Conservation (phyloP, 768 basidiomycete species). For the Amanita jacksonii region DNA sequence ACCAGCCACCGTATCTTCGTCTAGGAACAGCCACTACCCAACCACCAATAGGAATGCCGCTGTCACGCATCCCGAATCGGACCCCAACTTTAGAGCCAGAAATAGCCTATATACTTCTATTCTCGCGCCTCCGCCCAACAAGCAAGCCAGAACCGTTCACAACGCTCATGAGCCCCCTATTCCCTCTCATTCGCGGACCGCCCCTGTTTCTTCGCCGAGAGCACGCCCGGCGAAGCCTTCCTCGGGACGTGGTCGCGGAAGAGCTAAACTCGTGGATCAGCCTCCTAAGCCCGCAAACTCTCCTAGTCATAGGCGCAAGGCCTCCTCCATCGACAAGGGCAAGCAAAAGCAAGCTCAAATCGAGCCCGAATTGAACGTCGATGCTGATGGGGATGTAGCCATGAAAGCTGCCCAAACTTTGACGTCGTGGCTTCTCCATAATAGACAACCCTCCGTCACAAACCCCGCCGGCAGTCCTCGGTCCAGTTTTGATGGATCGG, state of each 20-base stretch:
- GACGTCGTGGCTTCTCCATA: constrained; percentile 59
- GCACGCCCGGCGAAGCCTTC: constrained; percentile 28
- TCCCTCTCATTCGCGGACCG: constrained; percentile 38
- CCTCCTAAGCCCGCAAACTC: constrained; percentile 22
- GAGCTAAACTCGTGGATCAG: constrained; percentile 22
- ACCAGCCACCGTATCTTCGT: constrained; percentile 30
- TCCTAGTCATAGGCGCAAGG: constrained; percentile 35
- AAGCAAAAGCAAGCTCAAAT: constrained; percentile 35
- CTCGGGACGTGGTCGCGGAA: constrained; percentile 23
- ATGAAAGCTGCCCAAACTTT: constrained; percentile 80
- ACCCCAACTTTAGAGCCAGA: constrained; percentile 24
- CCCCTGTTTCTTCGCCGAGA: constrained; percentile 34
- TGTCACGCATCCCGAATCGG: constrained; percentile 22
- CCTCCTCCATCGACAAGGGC: constrained; percentile 33
- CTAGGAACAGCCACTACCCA: constrained; percentile 35
- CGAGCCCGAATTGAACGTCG: constrained; percentile 29
- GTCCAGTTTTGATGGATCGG: constrained; percentile 63
- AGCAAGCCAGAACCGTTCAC: constrained; percentile 72
- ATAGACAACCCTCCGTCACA: constrained; percentile 48
- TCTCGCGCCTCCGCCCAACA: constrained; percentile 65
- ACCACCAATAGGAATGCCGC: constrained; percentile 22
- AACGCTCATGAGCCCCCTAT: constrained; percentile 64
- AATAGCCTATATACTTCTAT: constrained; percentile 63
- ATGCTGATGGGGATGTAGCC: constrained; percentile 53
- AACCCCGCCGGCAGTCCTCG: constrained; percentile 49